phyloP scores from a whole-genome alignment of 2,329 filamentous ascomycete genomes.

The Xylaria arbuscula region DNA sequence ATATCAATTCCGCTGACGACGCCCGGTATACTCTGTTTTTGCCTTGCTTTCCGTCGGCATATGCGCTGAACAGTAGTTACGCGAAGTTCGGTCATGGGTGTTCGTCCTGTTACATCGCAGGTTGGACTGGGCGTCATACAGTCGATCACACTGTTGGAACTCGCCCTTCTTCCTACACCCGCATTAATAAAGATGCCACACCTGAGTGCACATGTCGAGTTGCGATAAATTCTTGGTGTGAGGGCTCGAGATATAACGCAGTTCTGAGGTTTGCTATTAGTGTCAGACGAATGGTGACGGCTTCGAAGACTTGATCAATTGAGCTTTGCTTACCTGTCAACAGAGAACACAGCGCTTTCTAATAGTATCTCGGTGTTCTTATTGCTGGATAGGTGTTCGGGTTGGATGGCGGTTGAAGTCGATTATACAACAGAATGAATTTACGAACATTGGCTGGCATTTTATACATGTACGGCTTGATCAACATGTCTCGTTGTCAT shows the following conservation, averaged over 20 bases:
- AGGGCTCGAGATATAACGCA: constrained; percentile 18
- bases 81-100: constrained; percentile 10
- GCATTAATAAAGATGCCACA: neutral
- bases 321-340: constrained; percentile 24
- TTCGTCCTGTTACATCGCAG: constrained; percentile 20
- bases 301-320: constrained; percentile 23
- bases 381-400: constrained; percentile 13
- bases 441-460: constrained; percentile 23
- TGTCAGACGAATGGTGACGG: constrained; percentile 18
- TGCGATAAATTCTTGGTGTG: constrained; percentile 12
- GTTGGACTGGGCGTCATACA: constrained; percentile 18
- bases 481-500: constrained; percentile 20
- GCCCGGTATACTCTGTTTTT: constrained; percentile 20
- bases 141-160: neutral
- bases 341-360: constrained; percentile 26
- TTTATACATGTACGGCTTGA: constrained; percentile 26
- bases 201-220: neutral
- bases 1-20: neutral
- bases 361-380: constrained; percentile 16
- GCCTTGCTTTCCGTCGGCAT: constrained; percentile 26
- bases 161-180: neutral
- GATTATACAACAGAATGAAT: constrained; percentile 20
- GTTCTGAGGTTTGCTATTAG: constrained; percentile 23
- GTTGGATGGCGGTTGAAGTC: constrained; percentile 23
- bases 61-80: constrained; percentile 22